These are phyloP conservation scores for Ophiocordyceps robertsii DNA, from an alignment of 2,329 filamentous ascomycete species.

Conservation along the genomic window DNA sequence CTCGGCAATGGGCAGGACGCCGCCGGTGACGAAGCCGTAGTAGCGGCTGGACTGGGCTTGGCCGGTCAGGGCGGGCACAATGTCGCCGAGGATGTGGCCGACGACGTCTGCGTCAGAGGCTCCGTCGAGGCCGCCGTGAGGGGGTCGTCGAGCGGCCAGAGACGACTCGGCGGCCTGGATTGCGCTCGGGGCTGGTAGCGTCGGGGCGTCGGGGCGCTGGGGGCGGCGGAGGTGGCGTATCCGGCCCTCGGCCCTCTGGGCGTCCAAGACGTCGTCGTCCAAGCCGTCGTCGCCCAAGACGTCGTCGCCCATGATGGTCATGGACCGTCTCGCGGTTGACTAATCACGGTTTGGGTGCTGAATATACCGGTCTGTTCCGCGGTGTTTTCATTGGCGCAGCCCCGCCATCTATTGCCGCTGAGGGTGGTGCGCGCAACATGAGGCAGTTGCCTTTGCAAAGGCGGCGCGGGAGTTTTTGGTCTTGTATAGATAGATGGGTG, in stretches of 20 bases:
- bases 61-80: slow-evolving; percentile 50
- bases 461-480: too few relatives aligned
- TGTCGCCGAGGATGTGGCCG: slow-evolving; percentile 28
- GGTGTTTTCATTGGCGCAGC: too few relatives aligned
- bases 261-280: not conserved
- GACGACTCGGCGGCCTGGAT: slow-evolving; percentile 24
- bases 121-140: slow-evolving; percentile 12
- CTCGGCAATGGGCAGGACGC: slow-evolving; percentile 63
- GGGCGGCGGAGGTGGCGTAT: slow-evolving; percentile 9
- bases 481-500: too few relatives aligned
- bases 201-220: slow-evolving; percentile 12
- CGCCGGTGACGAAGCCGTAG: slow-evolving; percentile 83
- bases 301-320: not conserved
- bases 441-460: too few relatives aligned
- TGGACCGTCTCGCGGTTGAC: not conserved
- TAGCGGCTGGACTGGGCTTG: slow-evolving; percentile 55
- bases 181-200: slow-evolving; percentile 22
- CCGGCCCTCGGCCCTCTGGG: slow-evolving; percentile 3
- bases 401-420: too few relatives aligned
- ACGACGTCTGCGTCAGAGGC: slow-evolving; percentile 14
- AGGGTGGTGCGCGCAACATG: too few relatives aligned
- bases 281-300: not conserved
- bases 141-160: slow-evolving; percentile 17
- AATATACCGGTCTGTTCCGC: too few relatives aligned
- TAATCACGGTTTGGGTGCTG: too few relatives aligned